Conservation (phyloP, 2,329 filamentous ascomycete genomes). For the Boeremia exigua region DNA sequence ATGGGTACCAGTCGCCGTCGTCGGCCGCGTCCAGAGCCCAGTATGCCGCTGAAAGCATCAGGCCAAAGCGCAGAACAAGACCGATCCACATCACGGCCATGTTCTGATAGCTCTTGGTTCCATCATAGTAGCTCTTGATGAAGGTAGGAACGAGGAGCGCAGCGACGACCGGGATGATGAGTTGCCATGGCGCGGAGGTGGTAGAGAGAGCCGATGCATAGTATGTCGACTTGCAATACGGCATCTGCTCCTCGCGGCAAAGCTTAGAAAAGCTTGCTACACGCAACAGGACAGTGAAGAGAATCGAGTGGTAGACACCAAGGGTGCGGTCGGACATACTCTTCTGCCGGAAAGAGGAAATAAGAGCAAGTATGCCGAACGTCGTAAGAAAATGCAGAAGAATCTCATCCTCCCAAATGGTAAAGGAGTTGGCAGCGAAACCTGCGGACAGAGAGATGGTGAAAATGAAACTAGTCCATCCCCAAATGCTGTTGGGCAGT, state of each 20-base stretch:
- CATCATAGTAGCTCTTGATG: constrained; percentile 78
- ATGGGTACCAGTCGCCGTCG: constrained; percentile 78
- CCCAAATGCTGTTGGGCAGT: constrained; percentile 80
- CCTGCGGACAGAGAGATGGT: constrained; percentile 88
- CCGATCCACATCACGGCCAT: constrained; percentile 85
- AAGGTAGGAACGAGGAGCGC: constrained; percentile 74
- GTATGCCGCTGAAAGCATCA: constrained; percentile 78
- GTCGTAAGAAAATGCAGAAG: constrained; percentile 89
- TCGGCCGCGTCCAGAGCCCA: constrained; percentile 92
- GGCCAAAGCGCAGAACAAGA: constrained; percentile 75
- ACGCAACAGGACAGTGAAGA: constrained; percentile 81
- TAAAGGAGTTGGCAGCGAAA: constrained; percentile 97
- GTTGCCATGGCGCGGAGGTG: constrained; percentile 89
- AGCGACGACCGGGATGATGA: constrained; percentile 78
- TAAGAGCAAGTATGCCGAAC: constrained; percentile 77
- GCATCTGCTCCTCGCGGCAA: constrained; percentile 98
- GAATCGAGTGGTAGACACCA: constrained; percentile 81
- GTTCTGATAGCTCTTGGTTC: constrained; percentile 87
- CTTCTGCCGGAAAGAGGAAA: constrained; percentile 77
- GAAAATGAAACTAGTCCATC: constrained; percentile 82
- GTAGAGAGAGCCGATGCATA: constrained; percentile 92
- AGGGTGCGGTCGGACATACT: constrained; percentile 72
- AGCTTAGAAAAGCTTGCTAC: constrained; percentile 86
- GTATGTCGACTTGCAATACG: constrained; percentile 92
- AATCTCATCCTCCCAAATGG: constrained; percentile 98